Evolutionary conservation across 2,329 filamentous ascomycete species (phyloP).

Genomic region (Alternaria brassicae): DNA sequence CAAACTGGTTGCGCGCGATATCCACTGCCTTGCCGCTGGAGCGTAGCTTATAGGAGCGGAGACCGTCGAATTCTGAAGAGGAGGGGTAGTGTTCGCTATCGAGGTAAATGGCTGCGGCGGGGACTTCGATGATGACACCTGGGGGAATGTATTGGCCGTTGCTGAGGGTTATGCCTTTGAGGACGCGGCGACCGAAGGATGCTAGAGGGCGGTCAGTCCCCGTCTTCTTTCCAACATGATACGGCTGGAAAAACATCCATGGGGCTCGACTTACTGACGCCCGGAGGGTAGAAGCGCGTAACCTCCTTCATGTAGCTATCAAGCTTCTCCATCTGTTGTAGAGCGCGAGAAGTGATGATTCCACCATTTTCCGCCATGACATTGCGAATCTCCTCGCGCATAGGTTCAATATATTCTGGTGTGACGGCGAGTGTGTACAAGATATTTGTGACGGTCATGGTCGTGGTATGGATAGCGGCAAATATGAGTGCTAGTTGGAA

Average conservation of each 20-base stretch:
- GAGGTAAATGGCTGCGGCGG: slow-evolving; percentile 36
- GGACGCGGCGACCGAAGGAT: slow-evolving; percentile 60
- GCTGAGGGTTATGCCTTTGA: slow-evolving; percentile 60
- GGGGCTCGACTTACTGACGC: slow-evolving; percentile 25
- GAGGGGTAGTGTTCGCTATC: slow-evolving; percentile 35
- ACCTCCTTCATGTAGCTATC: slow-evolving; percentile 50
- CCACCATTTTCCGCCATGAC: slow-evolving; percentile 47
- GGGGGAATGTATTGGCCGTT: slow-evolving; percentile 59
- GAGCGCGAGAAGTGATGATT: slow-evolving; percentile 35
- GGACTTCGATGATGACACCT: slow-evolving; percentile 44
- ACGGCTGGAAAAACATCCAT: too few species aligned
- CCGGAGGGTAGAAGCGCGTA: slow-evolving; percentile 34
- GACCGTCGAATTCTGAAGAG: slow-evolving; percentile 40
- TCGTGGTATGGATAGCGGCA: slow-evolving; percentile 44
- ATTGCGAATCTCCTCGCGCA: slow-evolving; percentile 52
- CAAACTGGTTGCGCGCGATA: slow-evolving; percentile 43
- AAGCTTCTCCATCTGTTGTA: slow-evolving; percentile 47
- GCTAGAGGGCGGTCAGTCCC: slow-evolving; percentile 17
- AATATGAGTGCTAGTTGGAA: slow-evolving; percentile 38
- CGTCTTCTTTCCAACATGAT: background rate
- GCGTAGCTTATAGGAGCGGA: slow-evolving; percentile 42
- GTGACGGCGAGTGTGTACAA: slow-evolving; percentile 41
- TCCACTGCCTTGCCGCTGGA: slow-evolving; percentile 27
- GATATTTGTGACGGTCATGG: slow-evolving; percentile 35
- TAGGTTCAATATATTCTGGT: slow-evolving; percentile 53